Evolutionary conservation across 2,329 filamentous ascomycete species (phyloP).

Genomic region (Talaromyces rugulosus): DNA sequence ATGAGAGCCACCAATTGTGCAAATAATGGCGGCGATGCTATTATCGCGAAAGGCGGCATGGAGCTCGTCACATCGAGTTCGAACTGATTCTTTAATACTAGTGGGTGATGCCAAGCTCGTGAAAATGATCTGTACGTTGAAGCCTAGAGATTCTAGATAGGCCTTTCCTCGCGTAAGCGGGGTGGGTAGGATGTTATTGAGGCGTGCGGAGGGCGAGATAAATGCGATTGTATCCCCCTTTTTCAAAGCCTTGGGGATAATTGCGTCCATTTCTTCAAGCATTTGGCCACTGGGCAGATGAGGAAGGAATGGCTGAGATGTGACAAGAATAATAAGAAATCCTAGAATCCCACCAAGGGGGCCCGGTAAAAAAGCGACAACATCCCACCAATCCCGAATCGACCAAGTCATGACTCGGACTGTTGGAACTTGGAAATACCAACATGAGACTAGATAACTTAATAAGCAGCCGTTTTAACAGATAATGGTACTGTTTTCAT

Average conservation of each 20-base stretch:
- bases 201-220: conserved; percentile 24
- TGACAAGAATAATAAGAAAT: too few relatives aligned
- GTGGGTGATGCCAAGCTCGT: neutral
- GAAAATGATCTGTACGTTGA: neutral
- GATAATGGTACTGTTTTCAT: too few relatives aligned
- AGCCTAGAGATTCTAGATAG: neutral
- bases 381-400: too few relatives aligned
- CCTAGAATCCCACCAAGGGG: too few relatives aligned
- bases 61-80: neutral
- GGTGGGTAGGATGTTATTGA: conserved; percentile 21
- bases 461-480: too few relatives aligned
- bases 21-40: conserved; percentile 22
- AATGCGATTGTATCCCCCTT: conserved; percentile 27
- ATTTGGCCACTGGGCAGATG: too few relatives aligned
- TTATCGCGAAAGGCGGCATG: conserved; percentile 12
- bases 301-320: too few relatives aligned
- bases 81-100: neutral
- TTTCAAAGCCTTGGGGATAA: conserved; percentile 17
- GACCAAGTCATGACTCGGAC: too few relatives aligned
- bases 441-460: too few relatives aligned
- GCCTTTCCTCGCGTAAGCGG: conserved; percentile 14
- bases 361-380: too few relatives aligned
- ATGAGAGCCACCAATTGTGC: conserved; percentile 21
- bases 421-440: too few relatives aligned
- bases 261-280: too few relatives aligned